These are phyloP conservation scores for Metschnikowia cubensis DNA, from an alignment of 805 yeast species.

Conservation along the genomic window DNA sequence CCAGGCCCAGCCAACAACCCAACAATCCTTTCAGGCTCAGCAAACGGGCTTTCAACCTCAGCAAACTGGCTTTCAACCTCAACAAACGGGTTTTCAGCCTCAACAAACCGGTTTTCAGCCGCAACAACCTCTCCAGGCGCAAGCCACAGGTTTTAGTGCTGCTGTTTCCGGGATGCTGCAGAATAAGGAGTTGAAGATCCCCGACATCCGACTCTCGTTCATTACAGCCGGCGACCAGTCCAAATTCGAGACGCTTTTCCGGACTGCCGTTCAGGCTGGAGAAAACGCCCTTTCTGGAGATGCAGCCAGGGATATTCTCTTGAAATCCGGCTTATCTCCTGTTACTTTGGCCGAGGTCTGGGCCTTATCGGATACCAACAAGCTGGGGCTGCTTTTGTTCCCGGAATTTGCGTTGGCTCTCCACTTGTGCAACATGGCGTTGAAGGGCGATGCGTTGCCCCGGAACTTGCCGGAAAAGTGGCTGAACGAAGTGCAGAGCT, in stretches of 20 bases:
- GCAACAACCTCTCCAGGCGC: conserved; percentile 31
- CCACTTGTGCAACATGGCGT: conserved; percentile 74
- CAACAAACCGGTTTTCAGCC: conserved; percentile 20
- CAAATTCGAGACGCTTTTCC: conserved; percentile 79
- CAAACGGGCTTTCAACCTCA: conserved; percentile 23
- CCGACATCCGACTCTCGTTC: conserved; percentile 75
- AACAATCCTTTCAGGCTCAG: conserved; percentile 27
- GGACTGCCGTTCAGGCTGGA: conserved; percentile 70
- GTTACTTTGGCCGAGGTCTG: conserved; percentile 78
- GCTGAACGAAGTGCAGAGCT: conserved; percentile 79
- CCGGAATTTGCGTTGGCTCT: conserved; percentile 94
- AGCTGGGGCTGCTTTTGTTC: conserved; percentile 78
- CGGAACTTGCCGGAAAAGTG: conserved; percentile 64
- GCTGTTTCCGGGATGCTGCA: conserved; percentile 43
- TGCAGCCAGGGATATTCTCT: conserved; percentile 71
- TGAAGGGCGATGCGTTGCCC: conserved; percentile 79
- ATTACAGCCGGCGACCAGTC: conserved; percentile 81
- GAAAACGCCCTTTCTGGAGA: conserved; percentile 67
- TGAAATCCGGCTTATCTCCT: conserved; percentile 76
- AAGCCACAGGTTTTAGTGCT: conserved; percentile 45
- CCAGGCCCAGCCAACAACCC: conserved; percentile 28
- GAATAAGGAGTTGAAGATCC: conserved; percentile 60
- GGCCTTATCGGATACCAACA: conserved; percentile 86
- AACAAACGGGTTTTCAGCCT: conserved; percentile 31
- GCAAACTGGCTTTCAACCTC: conserved; percentile 32